Evolutionary conservation across 2,329 filamentous ascomycete genomes (phyloP).

Genomic region (Hypoxylon sp.): DNA sequence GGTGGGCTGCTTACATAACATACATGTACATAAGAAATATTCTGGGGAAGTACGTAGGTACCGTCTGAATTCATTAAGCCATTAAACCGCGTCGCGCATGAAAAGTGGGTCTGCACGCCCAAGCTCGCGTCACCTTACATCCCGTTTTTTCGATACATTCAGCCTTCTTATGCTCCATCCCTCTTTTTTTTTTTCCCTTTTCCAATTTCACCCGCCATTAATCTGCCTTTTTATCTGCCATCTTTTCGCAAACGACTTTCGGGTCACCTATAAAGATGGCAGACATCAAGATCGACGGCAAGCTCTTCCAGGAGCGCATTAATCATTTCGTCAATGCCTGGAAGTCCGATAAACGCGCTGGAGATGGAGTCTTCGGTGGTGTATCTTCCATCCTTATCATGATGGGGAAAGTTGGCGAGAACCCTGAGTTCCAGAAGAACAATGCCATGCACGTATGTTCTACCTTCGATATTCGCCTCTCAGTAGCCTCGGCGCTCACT

Average conservation of each 20-base stretch:
- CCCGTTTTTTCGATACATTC: slow-evolving; percentile 30
- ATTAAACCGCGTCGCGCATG: slow-evolving; percentile 42
- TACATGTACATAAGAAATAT: slow-evolving; percentile 1
- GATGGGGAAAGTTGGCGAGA: slow-evolving; percentile 95
- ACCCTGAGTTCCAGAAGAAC: slow-evolving; percentile 91
- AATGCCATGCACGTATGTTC: slow-evolving; percentile 91
- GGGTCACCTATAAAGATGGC: slow-evolving; percentile 67
- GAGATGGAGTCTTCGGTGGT: slow-evolving; percentile 87
- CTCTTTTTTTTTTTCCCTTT: slow-evolving; percentile 29
- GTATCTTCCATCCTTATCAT: slow-evolving; percentile 88
- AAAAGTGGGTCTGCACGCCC: slow-evolving; percentile 33
- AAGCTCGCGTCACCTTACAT: slow-evolving; percentile 49
- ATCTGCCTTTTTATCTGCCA: slow-evolving; percentile 45
- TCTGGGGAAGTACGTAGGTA: slow-evolving; percentile 8
- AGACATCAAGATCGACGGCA: slow-evolving; percentile 96
- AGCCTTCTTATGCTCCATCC: slow-evolving; percentile 41
- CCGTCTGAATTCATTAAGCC: slow-evolving; percentile 28
- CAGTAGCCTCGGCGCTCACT: not conserved
- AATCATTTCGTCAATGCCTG: slow-evolving; percentile 89
- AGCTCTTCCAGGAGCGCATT: slow-evolving; percentile 93
- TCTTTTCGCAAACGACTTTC: slow-evolving; percentile 46
- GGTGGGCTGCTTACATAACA: slow-evolving; percentile 11
- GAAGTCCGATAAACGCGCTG: slow-evolving; percentile 94
- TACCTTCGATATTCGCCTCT: slow-evolving; percentile 6
- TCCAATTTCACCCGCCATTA: slow-evolving; percentile 21